A percentile compares a stretch with the other conserved stretches of the same genome.
phyloP scores from a whole-genome alignment of 805 yeast species.

The Lipomyces japonicus region DNA sequence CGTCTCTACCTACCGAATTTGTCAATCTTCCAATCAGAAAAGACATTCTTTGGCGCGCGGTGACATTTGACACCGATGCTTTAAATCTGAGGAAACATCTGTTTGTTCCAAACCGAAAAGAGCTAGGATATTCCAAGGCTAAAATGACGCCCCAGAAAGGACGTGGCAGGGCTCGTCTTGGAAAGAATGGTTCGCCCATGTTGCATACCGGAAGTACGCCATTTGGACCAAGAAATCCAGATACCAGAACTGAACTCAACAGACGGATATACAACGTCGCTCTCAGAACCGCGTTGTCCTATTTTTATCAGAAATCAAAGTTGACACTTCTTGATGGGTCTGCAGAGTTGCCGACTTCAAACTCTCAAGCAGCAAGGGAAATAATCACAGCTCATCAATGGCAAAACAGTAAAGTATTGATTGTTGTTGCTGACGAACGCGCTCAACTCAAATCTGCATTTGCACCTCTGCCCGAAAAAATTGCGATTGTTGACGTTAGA shows the following conservation, averaged over 20 bases:
- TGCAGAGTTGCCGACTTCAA: slow-evolving; percentile 35
- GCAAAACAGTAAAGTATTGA: slow-evolving; percentile 4
- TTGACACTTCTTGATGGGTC: slow-evolving; percentile 63
- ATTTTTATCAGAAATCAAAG: slow-evolving; percentile 71
- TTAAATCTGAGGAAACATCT: slow-evolving; percentile 5
- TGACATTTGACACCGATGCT: slow-evolving; percentile 83
- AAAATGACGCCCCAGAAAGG: slow-evolving; percentile 91
- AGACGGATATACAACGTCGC: slow-evolving; percentile 70
- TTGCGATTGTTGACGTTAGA: slow-evolving; percentile 6
- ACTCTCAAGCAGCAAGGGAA: slow-evolving; percentile 9
- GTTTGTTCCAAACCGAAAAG: slow-evolving; percentile 86
- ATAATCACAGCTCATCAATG: slow-evolving; percentile 13
- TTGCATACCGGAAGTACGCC: slow-evolving; percentile 89
- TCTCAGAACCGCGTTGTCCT: slow-evolving; percentile 74
- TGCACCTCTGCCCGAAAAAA: neutral
- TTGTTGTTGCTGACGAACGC: slow-evolving; percentile 11
- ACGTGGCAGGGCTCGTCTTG: slow-evolving; percentile 89
- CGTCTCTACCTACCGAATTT: slow-evolving; percentile 71
- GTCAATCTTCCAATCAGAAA: slow-evolving; percentile 76
- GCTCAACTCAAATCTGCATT: slow-evolving; percentile 4
- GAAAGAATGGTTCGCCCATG: slow-evolving; percentile 92
- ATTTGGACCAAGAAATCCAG: slow-evolving; percentile 84
- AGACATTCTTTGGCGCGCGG: slow-evolving; percentile 92
- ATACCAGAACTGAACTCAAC: slow-evolving; percentile 78
- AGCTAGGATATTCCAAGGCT: slow-evolving; percentile 76